These are phyloP conservation scores for Physcomitrellopsis africana DNA, from an alignment of 225 moss, liverwort and hornwort genomes.

Conservation along the genomic window DNA sequence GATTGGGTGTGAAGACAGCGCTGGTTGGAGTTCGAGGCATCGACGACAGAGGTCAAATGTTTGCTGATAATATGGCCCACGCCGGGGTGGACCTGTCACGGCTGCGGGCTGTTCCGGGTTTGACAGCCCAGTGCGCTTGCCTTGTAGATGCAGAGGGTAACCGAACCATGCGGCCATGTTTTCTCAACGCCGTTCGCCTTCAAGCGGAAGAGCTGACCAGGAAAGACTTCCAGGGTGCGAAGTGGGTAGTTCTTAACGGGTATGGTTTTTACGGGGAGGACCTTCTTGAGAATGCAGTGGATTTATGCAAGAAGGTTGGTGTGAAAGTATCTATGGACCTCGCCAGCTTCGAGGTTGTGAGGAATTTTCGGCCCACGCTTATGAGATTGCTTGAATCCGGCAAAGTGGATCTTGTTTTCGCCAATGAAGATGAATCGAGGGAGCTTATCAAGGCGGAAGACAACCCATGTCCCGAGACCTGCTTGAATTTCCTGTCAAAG, in stretches of 20 bases:
- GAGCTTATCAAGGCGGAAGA: too few relatives aligned
- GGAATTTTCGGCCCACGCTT: too few relatives aligned
- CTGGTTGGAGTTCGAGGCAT: slow-evolving; percentile 79
- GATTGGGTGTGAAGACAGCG: slow-evolving; percentile 60
- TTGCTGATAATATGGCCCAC: slow-evolving; percentile 63
- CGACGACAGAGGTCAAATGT: slow-evolving; percentile 76
- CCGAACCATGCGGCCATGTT: slow-evolving; percentile 91
- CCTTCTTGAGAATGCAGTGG: too few relatives aligned
- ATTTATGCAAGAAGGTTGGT: slow-evolving; percentile 21
- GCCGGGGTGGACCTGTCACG: slow-evolving; percentile 71
- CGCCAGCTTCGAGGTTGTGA: too few relatives aligned
- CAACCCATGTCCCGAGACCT: too few relatives aligned
- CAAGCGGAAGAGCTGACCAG: slow-evolving; percentile 63
- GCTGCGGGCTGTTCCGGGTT: slow-evolving; percentile 61
- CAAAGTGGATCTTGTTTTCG: too few relatives aligned
- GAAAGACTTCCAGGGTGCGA: slow-evolving; percentile 69
- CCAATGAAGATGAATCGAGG: too few relatives aligned
- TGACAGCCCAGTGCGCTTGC: slow-evolving; percentile 82
- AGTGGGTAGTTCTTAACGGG: slow-evolving; percentile 90
- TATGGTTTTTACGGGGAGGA: slow-evolving; percentile 58
- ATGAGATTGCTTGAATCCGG: too few relatives aligned
- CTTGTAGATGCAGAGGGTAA: slow-evolving; percentile 83
- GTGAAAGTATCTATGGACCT: too few relatives aligned
- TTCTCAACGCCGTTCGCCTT: slow-evolving; percentile 70
- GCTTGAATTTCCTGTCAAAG: too few relatives aligned